Evolutionary conservation across 371 early-diverging fungal species (phyloP).

Genomic region (Vairimorpha necatrix): DNA sequence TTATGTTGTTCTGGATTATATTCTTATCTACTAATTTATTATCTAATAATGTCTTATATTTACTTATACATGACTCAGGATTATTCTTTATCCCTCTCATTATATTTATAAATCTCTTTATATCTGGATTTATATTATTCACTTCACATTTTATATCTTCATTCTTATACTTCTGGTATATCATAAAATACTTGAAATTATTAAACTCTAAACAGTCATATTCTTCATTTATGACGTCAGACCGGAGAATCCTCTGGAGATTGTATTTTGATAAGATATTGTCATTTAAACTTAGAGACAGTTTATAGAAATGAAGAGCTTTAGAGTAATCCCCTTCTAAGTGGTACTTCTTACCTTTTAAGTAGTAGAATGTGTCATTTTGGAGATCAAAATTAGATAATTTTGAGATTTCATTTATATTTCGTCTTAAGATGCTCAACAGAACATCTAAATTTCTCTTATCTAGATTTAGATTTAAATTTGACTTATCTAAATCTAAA

Average conservation of each 20-base stretch:
- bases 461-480: background rate
- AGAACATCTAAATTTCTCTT: background rate
- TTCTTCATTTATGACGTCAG: background rate
- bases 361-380: slow-evolving; percentile 40
- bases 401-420: background rate
- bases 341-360: slow-evolving; percentile 50
- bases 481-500: slow-evolving; percentile 20
- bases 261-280: slow-evolving; percentile 36
- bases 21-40: slow-evolving; percentile 25
- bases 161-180: slow-evolving; percentile 5
- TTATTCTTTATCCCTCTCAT: background rate
- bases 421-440: background rate
- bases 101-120: background rate
- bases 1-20: slow-evolving; percentile 24
- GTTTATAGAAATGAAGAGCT: slow-evolving; percentile 42
- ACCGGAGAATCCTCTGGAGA: slow-evolving; percentile 38
- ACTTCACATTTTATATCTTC: background rate
- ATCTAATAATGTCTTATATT: slow-evolving; percentile 21
- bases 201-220: slow-evolving; percentile 13
- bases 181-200: slow-evolving; percentile 26
- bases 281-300: slow-evolving; percentile 17
- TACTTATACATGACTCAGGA: slow-evolving; percentile 3
- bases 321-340: slow-evolving; percentile 7
- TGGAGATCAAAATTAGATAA: background rate
- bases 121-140: slow-evolving; percentile 3